These are phyloP conservation scores for Botryotinia globosa DNA, from an alignment of 2,329 filamentous ascomycete species.

Conservation along the genomic window DNA sequence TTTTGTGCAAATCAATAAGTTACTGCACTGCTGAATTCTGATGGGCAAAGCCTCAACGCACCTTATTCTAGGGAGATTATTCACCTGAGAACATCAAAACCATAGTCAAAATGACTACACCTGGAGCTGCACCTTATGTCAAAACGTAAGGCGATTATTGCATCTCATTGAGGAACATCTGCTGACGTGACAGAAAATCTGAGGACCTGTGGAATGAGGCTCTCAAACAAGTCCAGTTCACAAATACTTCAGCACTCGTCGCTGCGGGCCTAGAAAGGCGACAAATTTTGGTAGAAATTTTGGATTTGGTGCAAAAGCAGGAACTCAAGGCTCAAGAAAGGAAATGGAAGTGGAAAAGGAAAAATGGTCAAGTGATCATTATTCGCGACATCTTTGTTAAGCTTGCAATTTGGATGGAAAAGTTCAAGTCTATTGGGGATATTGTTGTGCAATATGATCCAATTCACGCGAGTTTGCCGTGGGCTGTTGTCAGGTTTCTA, in stretches of 20 bases:
- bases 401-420: conserved; percentile 22
- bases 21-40: not conserved
- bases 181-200: not conserved
- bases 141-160: not conserved
- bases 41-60: not conserved
- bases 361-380: conserved; percentile 19
- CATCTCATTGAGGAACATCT: not conserved
- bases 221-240: not conserved
- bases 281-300: not conserved
- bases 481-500: conserved; percentile 24
- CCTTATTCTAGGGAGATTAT: not conserved
- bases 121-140: not conserved
- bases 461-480: conserved; percentile 24
- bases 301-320: not conserved
- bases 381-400: conserved; percentile 23
- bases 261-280: not conserved
- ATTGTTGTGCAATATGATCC: conserved; percentile 23
- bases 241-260: not conserved
- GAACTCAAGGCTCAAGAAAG: not conserved
- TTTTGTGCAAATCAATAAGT: not conserved
- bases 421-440: conserved; percentile 23
- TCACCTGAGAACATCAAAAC: not conserved
- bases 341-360: not conserved
- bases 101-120: not conserved
- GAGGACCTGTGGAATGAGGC: not conserved